Percentiles rank a stretch among this genome's conserved stretches.
Evolutionary conservation across 2,329 filamentous ascomycete genomes (phyloP).

Genomic region (Claviceps spartinae): DNA sequence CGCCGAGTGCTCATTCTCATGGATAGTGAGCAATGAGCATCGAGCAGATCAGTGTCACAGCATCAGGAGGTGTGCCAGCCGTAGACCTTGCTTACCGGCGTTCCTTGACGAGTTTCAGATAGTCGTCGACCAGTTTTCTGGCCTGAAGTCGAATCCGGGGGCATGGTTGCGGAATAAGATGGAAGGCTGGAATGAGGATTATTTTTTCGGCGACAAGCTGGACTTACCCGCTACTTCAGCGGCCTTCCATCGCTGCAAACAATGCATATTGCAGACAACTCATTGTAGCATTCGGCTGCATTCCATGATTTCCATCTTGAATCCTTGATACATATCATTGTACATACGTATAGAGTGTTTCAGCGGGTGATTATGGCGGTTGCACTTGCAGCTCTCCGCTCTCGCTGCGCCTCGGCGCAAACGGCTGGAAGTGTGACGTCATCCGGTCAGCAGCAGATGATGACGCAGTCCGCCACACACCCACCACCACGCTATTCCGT

Average conservation of each 20-base stretch:
- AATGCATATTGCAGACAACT: neutral
- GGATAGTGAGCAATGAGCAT: neutral
- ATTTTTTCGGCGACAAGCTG: neutral
- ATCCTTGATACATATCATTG: no score
- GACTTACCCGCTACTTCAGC: neutral
- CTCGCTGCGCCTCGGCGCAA: neutral
- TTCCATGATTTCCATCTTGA: neutral
- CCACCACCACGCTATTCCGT: no score
- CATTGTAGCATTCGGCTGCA: neutral
- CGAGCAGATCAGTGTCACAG: neutral
- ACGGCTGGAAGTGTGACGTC: neutral
- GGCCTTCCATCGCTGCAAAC: neutral
- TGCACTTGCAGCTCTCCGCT: constrained; percentile 2
- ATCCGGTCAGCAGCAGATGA: neutral
- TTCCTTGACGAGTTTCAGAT: no score
- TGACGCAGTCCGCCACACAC: neutral
- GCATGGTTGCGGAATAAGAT: no score
- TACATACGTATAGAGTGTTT: no score
- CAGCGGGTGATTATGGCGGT: neutral
- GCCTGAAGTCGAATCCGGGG: no score
- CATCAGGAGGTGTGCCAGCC: neutral
- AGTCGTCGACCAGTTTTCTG: no score
- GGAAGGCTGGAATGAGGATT: neutral
- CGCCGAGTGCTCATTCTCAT: neutral
- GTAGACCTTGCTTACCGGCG: no score